Evolutionary conservation across 148 eudicot genomes (phyloP), one percentile per base, ranked within the genome.

Genomic region (Bassia scoparia): DNA sequence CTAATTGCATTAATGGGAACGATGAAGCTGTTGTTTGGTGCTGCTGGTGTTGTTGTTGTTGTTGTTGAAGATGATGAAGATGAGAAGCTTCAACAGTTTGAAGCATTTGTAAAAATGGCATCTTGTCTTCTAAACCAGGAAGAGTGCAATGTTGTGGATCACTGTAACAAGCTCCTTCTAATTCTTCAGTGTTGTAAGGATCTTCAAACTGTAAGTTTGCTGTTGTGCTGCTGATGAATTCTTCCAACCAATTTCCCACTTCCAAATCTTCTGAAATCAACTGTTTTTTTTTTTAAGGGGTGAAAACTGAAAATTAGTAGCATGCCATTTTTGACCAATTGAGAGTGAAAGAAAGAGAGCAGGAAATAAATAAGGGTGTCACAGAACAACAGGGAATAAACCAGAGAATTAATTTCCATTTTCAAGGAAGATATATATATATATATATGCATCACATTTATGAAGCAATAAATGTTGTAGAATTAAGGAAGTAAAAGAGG

Each of bases 71-170:
- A 2, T 54, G 26, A 54, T 54, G 24, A 21, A 21, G 24, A 18
- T 66, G 73, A 21, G 68, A 53, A 35, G 59, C 2, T 31, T 84
- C 83, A 62, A 73, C 77, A 41, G 67, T 67, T 43, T 80, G 86
- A 49, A 84, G 67, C 87, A 84, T 84, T 67, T 84, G 82, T 16
- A 86, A 48, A 53, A 86, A 86, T 18, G 87, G 86, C 71, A 82
- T 80, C 49, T 82, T 80, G 29, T 82, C 85, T 56, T 84, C 82
- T 50, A 80, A 78, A 61, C 50, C 75, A 38, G 81, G 78, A 13
- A 63, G 53, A 1, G 35, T 27, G 58, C 14, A 35, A 63, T 63
- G 26, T n/a, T 18, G 23, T 20, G 56, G 21, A 20, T 49, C 21
- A 18, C 21, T 12, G 12, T 55, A 55, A 24, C 20, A 55, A 23